These are phyloP conservation scores for Nicotiana sylvestris DNA, from an alignment of 257 asterid genomes.

Conservation along the genomic window DNA sequence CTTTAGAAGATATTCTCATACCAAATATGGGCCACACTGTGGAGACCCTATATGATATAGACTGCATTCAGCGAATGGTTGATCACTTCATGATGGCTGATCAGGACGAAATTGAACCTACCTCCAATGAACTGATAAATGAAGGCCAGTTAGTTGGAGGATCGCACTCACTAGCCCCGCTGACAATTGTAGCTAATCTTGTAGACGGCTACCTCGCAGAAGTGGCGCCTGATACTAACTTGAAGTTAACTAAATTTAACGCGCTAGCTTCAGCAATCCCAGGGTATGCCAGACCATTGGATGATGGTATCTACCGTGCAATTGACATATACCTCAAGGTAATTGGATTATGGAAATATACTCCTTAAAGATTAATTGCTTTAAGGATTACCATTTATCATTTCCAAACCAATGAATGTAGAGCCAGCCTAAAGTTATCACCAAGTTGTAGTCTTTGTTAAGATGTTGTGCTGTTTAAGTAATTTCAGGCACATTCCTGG, in stretches of 20 bases:
- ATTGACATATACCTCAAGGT: conserved; percentile 50
- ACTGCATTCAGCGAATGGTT: conserved; percentile 44
- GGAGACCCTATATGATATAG: conserved; percentile 49
- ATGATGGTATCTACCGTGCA: conserved; percentile 50
- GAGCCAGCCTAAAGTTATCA: neutral
- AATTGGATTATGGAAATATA: neutral
- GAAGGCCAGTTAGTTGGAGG: conserved; percentile 25
- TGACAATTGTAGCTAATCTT: conserved; percentile 39
- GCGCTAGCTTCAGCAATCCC: conserved; percentile 46
- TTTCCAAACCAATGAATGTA: neutral
- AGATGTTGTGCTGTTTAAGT: neutral
- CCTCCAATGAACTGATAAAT: conserved; percentile 13
- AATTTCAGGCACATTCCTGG: conserved; percentile 44
- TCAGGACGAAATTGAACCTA: conserved; percentile 19
- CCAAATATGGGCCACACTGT: conserved; percentile 34
- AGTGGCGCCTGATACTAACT: conserved; percentile 45
- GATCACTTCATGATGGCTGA: conserved; percentile 40
- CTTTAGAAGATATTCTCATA: conserved; percentile 39
- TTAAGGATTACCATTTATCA: neutral
- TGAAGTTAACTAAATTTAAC: conserved; percentile 37
- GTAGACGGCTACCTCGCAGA: conserved; percentile 50
- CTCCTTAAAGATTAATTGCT: too few species aligned
- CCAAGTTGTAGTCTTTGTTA: neutral
- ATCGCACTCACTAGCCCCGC: conserved; percentile 18
- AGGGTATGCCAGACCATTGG: conserved; percentile 34